phyloP scores from a whole-genome alignment of 768 basidiomycete species.

The Boletellus ananas region DNA sequence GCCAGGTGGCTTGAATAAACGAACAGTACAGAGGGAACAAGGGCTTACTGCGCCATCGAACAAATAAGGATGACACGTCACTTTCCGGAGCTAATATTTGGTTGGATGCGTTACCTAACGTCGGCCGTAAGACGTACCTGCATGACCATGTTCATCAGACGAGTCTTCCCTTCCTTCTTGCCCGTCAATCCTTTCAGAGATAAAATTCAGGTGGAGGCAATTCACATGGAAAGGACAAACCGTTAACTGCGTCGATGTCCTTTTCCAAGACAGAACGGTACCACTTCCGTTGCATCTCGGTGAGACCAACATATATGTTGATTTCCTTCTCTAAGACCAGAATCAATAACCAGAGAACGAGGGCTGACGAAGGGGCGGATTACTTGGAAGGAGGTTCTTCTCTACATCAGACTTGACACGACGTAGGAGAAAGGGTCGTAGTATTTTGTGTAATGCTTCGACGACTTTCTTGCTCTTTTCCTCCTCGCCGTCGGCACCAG shows the following conservation, averaged over 20 bases:
- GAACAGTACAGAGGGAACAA: background rate
- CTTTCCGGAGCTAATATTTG: conserved; percentile 58
- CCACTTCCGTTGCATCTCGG: conserved; percentile 98
- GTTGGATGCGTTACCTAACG: background rate
- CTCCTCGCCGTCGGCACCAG: conserved; percentile 62
- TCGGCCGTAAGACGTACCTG: conserved; percentile 50
- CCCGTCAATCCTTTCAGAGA: conserved; percentile 69
- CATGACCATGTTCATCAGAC: conserved; percentile 99
- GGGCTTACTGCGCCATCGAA: conserved; percentile 81
- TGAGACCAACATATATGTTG: conserved; percentile 95
- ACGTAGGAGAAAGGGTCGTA: conserved; percentile 89
- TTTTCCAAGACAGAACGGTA: conserved; percentile 95
- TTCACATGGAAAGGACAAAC: conserved; percentile 35
- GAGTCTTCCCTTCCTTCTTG: conserved; percentile 98
- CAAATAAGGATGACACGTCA: conserved; percentile 87
- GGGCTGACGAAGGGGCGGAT: conserved; percentile 12
- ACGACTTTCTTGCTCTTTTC: conserved; percentile 91
- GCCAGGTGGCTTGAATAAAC: background rate
- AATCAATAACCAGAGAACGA: background rate
- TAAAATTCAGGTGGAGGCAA: background rate
- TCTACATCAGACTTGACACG: conserved; percentile 97
- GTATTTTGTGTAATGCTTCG: conserved; percentile 94
- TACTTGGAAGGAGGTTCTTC: conserved; percentile 90
- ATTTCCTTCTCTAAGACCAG: conserved; percentile 82
- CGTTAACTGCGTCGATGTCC: conserved; percentile 98